Conservation (phyloP, 441 rosid genomes). For the Sinapis alba region DNA sequence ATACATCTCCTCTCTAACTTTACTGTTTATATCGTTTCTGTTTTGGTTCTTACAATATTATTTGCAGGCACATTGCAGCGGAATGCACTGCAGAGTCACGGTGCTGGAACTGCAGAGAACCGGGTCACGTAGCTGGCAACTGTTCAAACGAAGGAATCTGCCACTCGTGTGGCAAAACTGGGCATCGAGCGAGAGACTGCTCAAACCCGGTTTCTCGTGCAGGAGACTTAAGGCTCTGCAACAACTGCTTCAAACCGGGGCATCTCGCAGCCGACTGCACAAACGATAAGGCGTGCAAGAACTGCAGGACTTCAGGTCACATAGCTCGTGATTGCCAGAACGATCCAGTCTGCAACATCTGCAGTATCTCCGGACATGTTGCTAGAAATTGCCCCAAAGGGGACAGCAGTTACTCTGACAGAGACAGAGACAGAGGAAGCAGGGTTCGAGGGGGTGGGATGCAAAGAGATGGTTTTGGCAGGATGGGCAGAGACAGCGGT, state of each 20-base stretch:
- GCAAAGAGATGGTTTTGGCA: constrained; percentile 33
- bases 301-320: constrained; percentile 43
- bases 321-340: constrained; percentile 42
- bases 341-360: constrained; percentile 46
- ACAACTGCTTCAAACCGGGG: constrained; percentile 45
- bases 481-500: constrained; percentile 16
- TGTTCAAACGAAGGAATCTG: constrained; percentile 47
- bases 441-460: constrained; percentile 33
- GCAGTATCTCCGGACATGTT: constrained; percentile 44
- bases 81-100: constrained; percentile 47
- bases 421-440: constrained; percentile 26
- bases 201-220: constrained; percentile 32
- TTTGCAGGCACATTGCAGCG: constrained; percentile 42
- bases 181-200: constrained; percentile 48
- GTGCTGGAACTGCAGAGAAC: constrained; percentile 54
- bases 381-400: constrained; percentile 43
- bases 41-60: neutral
- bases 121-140: constrained; percentile 41
- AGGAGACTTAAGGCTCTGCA: constrained; percentile 45
- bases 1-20: neutral
- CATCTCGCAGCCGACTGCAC: constrained; percentile 42
- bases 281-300: constrained; percentile 50
- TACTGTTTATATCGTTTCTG: neutral
- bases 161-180: constrained; percentile 44
- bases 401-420: constrained; percentile 22